These are phyloP conservation scores for Rubroboletus satanas DNA, from an alignment of 768 basidiomycete species.

Conservation along the genomic window DNA sequence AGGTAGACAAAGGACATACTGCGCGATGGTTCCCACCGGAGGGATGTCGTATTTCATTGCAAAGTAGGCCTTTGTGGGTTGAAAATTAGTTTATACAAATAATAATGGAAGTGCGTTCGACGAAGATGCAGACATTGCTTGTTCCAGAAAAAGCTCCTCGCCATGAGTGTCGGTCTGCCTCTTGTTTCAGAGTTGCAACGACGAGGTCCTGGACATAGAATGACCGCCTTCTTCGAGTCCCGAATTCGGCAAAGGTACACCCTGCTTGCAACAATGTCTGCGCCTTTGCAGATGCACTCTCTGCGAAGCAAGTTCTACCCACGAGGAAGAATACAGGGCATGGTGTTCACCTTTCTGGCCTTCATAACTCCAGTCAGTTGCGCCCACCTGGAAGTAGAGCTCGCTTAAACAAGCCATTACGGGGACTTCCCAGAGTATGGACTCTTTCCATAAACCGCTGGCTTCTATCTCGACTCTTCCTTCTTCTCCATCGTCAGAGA, in stretches of 20 bases:
- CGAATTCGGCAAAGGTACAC: constrained; percentile 81
- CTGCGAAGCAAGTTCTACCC: constrained; percentile 36
- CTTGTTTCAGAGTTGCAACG: constrained; percentile 63
- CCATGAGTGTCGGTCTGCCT: constrained; percentile 45
- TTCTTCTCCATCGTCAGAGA: constrained; percentile 42
- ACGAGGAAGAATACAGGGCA: not conserved
- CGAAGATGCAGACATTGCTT: constrained; percentile 65
- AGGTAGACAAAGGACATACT: constrained; percentile 48
- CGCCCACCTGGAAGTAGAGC: constrained; percentile 72
- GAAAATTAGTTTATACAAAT: not conserved
- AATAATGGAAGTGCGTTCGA: not conserved
- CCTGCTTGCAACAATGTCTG: constrained; percentile 55
- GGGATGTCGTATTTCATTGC: constrained; percentile 66
- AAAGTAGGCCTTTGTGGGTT: constrained; percentile 62
- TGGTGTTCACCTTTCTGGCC: constrained; percentile 64
- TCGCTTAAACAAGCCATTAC: constrained; percentile 92
- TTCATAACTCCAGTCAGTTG: constrained; percentile 82
- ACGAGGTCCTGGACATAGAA: constrained; percentile 76
- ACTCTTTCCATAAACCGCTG: constrained; percentile 70
- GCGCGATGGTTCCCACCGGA: constrained; percentile 81
- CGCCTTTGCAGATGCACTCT: constrained; percentile 70
- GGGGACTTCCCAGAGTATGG: constrained; percentile 95
- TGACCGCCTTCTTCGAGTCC: constrained; percentile 76
- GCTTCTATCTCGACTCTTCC: constrained; percentile 74
- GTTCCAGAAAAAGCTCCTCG: constrained; percentile 63